Evolutionary conservation across 225 moss, liverwort and hornwort species (phyloP).

Genomic region (Neckera pumila): DNA sequence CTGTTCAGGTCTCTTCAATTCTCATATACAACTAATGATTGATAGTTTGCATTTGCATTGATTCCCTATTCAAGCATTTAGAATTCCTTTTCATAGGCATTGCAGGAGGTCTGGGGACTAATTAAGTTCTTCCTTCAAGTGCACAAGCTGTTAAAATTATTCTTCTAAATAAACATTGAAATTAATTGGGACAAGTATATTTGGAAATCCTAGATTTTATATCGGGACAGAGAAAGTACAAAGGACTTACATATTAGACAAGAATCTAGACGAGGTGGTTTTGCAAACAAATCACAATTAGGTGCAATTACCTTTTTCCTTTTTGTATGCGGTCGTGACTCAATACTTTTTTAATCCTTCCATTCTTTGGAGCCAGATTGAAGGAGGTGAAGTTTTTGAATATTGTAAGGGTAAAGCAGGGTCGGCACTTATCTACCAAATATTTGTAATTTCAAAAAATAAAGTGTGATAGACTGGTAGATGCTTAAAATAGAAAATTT

Average conservation of each 20-base stretch:
- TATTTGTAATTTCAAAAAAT: background rate
- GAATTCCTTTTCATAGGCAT: too few relatives aligned
- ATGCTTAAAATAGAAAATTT: background rate
- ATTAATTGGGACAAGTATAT: too few relatives aligned
- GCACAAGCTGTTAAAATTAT: too few relatives aligned
- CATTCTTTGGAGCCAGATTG: background rate
- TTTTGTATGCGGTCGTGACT: background rate
- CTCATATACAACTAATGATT: too few relatives aligned
- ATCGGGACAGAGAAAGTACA: too few relatives aligned
- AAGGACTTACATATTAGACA: background rate
- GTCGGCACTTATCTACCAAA: fast-evolving
- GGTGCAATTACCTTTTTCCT: background rate
- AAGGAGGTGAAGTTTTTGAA: background rate
- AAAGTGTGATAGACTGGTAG: fast-evolving
- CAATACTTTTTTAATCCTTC: background rate
- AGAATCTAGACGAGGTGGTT: background rate
- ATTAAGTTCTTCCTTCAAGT: too few relatives aligned
- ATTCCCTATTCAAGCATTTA: too few relatives aligned
- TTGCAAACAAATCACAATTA: background rate
- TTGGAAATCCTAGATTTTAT: too few relatives aligned
- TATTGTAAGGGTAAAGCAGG: fast-evolving
- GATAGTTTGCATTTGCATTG: too few relatives aligned
- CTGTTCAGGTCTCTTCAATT: too few relatives aligned
- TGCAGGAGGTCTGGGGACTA: too few relatives aligned
- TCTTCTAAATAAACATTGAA: too few relatives aligned